Evolutionary conservation across 1,284 basidiomycete species (phyloP).

Genomic region (Hemileia vastatrix): DNA sequence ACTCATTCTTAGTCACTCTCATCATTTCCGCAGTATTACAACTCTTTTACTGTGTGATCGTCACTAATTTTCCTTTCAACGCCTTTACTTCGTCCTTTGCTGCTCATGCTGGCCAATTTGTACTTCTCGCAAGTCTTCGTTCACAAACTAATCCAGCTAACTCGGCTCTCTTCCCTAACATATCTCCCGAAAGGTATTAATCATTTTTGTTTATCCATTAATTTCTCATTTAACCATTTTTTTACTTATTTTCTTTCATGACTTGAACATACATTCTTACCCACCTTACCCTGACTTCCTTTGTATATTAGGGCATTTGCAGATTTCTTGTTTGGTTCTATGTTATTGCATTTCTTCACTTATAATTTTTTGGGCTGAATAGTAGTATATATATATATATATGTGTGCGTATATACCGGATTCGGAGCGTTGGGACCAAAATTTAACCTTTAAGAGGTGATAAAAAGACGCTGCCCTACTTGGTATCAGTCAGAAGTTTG

Average conservation of each 20-base stretch:
- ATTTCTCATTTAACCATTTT: background rate
- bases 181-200: slow-evolving; percentile 84
- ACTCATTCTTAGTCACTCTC: slow-evolving; percentile 61
- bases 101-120: slow-evolving; percentile 92
- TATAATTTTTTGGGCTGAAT: slow-evolving; percentile 86
- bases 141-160: slow-evolving; percentile 84
- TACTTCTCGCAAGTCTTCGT: slow-evolving; percentile 80
- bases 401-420: too few relatives aligned
- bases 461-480: too few relatives aligned
- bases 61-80: slow-evolving; percentile 89
- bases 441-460: too few relatives aligned
- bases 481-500: too few relatives aligned
- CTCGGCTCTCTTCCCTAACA: slow-evolving; percentile 48
- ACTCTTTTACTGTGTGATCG: slow-evolving; percentile 79
- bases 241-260: background rate
- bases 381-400: too few relatives aligned
- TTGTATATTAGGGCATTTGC: too few relatives aligned
- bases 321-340: slow-evolving; percentile 82
- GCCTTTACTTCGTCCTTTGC: slow-evolving; percentile 60
- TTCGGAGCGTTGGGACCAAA: too few relatives aligned
- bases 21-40: slow-evolving; percentile 81
- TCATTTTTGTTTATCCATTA: slow-evolving; percentile 22
- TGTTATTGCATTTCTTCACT: slow-evolving; percentile 95
- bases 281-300: background rate
- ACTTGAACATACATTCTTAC: background rate